Evolutionary conservation across 768 basidiomycete genomes (phyloP).

Genomic region (Panaeolus papilionaceus): DNA sequence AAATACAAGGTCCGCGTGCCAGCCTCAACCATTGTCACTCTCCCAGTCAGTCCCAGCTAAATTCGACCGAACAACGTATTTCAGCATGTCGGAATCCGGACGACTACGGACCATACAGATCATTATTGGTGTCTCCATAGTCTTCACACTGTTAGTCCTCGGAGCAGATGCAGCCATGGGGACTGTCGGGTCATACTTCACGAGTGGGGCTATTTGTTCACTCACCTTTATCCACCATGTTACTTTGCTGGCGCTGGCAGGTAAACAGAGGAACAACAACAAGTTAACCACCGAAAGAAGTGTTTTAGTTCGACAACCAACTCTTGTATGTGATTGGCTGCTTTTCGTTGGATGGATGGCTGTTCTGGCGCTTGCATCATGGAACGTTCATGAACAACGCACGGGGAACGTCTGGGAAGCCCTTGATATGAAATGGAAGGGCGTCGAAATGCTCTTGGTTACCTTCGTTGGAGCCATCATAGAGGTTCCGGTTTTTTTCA

Average conservation of each 20-base stretch:
- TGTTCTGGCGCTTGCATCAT: background rate
- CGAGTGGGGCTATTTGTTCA: background rate
- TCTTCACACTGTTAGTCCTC: background rate
- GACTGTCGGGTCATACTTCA: constrained; percentile 10
- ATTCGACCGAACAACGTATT: background rate
- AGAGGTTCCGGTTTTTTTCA: background rate
- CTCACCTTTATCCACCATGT: constrained; percentile 4
- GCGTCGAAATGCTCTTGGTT: background rate
- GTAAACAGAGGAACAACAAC: constrained; percentile 2
- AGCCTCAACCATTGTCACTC: background rate
- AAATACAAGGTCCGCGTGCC: background rate
- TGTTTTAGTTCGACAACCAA: background rate
- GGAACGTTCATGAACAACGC: background rate
- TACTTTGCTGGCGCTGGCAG: background rate
- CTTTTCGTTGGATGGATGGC: constrained; percentile 3
- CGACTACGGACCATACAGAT: background rate
- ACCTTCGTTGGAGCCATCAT: background rate
- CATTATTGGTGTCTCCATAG: background rate
- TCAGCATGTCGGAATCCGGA: background rate
- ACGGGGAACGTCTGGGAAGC: background rate
- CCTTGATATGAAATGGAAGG: background rate
- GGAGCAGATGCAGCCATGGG: background rate
- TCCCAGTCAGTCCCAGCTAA: no score
- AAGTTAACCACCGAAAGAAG: background rate
- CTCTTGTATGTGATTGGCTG: background rate